Evolutionary conservation across 176 grass and related monocot genomes (phyloP), one percentile per base, ranked within the genome.

Genomic region (Lolium rigidum): DNA sequence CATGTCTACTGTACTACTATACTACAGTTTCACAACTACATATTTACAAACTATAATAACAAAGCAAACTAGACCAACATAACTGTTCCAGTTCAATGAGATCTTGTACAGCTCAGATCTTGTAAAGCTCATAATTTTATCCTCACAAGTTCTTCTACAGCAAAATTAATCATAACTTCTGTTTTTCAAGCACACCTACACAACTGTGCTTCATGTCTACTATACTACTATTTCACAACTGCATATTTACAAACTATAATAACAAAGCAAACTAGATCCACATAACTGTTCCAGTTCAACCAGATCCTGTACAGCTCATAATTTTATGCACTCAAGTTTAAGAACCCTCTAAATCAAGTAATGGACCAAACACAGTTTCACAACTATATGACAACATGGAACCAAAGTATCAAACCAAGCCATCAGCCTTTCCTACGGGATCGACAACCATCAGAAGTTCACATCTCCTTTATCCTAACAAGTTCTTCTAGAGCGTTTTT

Each of bases 101-200:
- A 77, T 78, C 12, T 78, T 50, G 24, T 4, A 88, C 51, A 63
- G 38, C 63, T 49, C 48, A 74, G 18, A 77, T 78, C 12, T 78
- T 50, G 24, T 4, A 88, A 38, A 63, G 38, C 63, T 51, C 59
- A 67, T 41, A 8, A 55, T 21, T 48, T 26, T 31, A 76, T 60
- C 68, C 3, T 2, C 26, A 28, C 12, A 74, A 74, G 13, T 28
- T 74, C 47, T 26, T 51, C 46, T 74, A 5, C 12, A 51, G 71
- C 46, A 71, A 39, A 17, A 46, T 2, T 44, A 18, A 54, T 18
- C 28, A 11, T 0, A 17, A 59, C 12, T 73, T 44, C 31, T 3
- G 28, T 2, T 51, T 60, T 59, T 24, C 39, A 15, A 78, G 12
- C 28, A 55, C 47, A 82, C 7, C 39, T 35, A 12, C 12, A 55